phyloP scores from a whole-genome alignment of 1,139 yeast genomes.

The Yamadazyma membranifaciens region DNA sequence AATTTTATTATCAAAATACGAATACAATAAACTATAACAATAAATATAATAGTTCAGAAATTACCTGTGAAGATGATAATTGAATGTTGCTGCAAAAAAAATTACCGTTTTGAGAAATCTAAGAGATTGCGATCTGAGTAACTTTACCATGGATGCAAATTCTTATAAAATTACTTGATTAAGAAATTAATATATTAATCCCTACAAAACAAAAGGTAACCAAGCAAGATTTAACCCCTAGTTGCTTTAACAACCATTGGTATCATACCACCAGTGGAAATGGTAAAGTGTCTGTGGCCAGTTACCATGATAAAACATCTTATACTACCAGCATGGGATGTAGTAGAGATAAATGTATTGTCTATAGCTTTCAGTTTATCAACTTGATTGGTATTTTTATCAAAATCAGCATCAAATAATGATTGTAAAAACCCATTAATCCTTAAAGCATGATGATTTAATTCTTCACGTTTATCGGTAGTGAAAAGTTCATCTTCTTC shows the following conservation, averaged over 20 bases:
- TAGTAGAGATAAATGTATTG: constrained; percentile 43
- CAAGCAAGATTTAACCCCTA: constrained; percentile 10
- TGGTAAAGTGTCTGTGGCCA: constrained; percentile 53
- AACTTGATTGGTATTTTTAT: constrained; percentile 15
- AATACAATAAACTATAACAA: no score
- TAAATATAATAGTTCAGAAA: no score
- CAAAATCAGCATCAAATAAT: constrained; percentile 38
- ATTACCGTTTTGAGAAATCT: not conserved
- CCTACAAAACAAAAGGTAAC: no score
- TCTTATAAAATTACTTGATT: no score
- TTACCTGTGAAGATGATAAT: no score
- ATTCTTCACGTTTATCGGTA: constrained; percentile 39
- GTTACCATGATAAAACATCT: constrained; percentile 51
- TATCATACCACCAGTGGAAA: constrained; percentile 58
- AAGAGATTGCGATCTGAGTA: not conserved
- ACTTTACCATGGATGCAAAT: no score
- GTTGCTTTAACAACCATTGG: constrained; percentile 54
- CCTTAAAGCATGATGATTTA: constrained; percentile 47
- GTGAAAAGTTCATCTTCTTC: constrained; percentile 48
- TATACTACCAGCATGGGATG: constrained; percentile 66
- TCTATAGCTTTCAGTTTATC: constrained; percentile 22
- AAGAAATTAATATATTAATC: not conserved
- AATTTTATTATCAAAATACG: no score
- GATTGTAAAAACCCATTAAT: constrained; percentile 45
- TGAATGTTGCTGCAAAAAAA: not conserved